Evolutionary conservation across 495 filamentous ascomycete species (phyloP), one percentile per base, ranked within the genome.

Genomic region (Bombardia bombarda): DNA sequence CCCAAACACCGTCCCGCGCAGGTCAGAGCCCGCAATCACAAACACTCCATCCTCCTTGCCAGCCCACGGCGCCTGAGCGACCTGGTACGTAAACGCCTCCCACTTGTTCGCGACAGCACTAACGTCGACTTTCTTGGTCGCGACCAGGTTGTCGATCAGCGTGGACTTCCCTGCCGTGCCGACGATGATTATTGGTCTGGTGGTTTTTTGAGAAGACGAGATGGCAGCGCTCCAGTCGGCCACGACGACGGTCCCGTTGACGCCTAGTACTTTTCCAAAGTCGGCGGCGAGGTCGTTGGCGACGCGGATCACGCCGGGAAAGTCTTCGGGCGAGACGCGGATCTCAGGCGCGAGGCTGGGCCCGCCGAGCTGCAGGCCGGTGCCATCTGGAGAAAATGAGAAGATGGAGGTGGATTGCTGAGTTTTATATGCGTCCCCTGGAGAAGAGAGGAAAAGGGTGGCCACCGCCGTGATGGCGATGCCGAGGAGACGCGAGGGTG

Each of bases 1-100:
- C 8, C 80, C 80, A 48, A 73, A 85, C 20, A 82, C 75, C 1
- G 77, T 70, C 2, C 78, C 80, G 24, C 79, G 65, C 40, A 73
- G 67, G 57, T 83, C 78, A 41, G 74, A 60, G 20, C 80, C 80
- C 12, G 70, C 70, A 53, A 85, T 80, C 10, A 79, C 73, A 24
- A 85, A 59, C 1, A 77, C 77, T 23, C 60, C 55, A 53, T 46
- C 40, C 20, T 51, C 44, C n/a, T n/a, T n/a, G 69, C 63, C 73
- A 63, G 18, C 64, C 60, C 31, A 77, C 40, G 21, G 81, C 68
- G 31, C 59, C 51, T 14, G 65, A 3, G 82, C 65, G 6, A 82
- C 55, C 17, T 62, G 53, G 17, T 74, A 74, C 8, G 66, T 59
- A 52, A 73, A 83, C 0, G 74, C 69, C 55, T 85, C 80, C 79